These are phyloP conservation scores for Xylaria sp. DNA, from an alignment of 2,329 filamentous ascomycete genomes.

Conservation along the genomic window DNA sequence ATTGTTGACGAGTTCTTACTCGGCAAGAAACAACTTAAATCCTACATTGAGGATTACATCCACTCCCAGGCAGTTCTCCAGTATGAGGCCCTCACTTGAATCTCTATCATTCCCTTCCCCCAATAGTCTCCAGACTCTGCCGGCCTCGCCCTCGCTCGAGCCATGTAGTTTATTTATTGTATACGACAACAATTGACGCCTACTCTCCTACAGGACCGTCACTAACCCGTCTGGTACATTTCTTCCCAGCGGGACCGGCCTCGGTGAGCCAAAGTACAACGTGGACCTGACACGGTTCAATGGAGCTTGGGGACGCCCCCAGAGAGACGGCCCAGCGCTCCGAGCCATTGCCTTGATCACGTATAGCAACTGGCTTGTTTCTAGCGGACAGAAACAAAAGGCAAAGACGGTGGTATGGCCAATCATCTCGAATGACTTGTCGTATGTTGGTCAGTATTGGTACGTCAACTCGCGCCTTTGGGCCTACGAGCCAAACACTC, in stretches of 20 bases:
- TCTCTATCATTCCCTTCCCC: too few relatives aligned
- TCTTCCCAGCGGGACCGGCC: slow-evolving; percentile 58
- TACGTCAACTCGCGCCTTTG: slow-evolving; percentile 29
- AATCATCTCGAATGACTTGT: slow-evolving; percentile 66
- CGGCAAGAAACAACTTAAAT: slow-evolving; percentile 58
- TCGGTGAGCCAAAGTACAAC: slow-evolving; percentile 68
- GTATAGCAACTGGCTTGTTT: slow-evolving; percentile 64
- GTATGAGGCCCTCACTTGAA: slow-evolving; percentile 16
- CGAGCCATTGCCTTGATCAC: slow-evolving; percentile 66
- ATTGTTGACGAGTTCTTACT: slow-evolving; percentile 63
- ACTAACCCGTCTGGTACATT: slow-evolving; percentile 63
- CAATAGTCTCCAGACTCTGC: not conserved
- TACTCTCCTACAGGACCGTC: slow-evolving; percentile 48
- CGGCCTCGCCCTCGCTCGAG: not conserved
- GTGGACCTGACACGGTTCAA: slow-evolving; percentile 62
- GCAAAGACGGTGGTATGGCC: slow-evolving; percentile 63
- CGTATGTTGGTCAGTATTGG: slow-evolving; percentile 65
- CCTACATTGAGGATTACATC: slow-evolving; percentile 63
- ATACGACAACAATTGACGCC: not conserved
- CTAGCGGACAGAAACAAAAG: slow-evolving; percentile 54
- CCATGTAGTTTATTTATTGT: not conserved
- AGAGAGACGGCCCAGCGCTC: slow-evolving; percentile 69
- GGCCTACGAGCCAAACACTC: not conserved
- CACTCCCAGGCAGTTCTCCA: slow-evolving; percentile 64
- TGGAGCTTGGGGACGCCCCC: slow-evolving; percentile 67